Percentiles rank a stretch among this genome's conserved stretches.
phyloP scores from a whole-genome alignment of 352 stramenopile species.

The Phytophthora multivora region DNA sequence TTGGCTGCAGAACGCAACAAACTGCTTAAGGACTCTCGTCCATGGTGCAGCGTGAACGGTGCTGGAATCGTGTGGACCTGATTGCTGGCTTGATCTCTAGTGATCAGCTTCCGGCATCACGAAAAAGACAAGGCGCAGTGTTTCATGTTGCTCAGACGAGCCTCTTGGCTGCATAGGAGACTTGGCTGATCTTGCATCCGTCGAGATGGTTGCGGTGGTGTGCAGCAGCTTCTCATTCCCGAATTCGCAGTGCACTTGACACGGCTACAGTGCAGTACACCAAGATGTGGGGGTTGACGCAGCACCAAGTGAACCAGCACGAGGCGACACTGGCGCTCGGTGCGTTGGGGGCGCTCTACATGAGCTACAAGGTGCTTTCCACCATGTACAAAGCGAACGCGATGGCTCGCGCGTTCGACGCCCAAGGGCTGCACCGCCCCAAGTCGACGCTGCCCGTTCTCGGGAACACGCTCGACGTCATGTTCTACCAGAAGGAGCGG shows the following conservation, averaged over 20 bases:
- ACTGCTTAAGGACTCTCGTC: neutral
- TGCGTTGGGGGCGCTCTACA: constrained; percentile 14
- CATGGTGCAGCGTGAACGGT: neutral
- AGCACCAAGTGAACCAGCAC: constrained; percentile 18
- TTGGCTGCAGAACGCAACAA: neutral
- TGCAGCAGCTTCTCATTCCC: constrained; percentile 15
- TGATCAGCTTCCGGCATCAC: constrained; percentile 10
- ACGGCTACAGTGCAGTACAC: neutral
- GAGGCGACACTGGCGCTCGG: constrained; percentile 7
- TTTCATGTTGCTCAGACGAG: constrained; percentile 10
- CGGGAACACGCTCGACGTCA: constrained; percentile 41
- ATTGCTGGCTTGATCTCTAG: neutral
- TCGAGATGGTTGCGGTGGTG: constrained; percentile 23
- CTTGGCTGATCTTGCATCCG: constrained; percentile 12
- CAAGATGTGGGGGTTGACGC: constrained; percentile 16
- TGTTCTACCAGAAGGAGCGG: constrained; percentile 42
- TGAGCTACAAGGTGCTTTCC: constrained; percentile 17
- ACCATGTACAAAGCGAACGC: constrained; percentile 6
- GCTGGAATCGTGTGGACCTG: neutral
- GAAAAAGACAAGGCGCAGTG: neutral
- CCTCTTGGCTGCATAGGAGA: constrained; percentile 23
- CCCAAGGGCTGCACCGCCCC: constrained; percentile 28
- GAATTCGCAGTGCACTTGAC: constrained; percentile 1
- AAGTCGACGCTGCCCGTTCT: constrained; percentile 40
- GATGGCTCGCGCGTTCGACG: constrained; percentile 18